Percentiles rank a stretch among this genome's conserved stretches.
Evolutionary conservation across 2,329 filamentous ascomycete genomes (phyloP).

Genomic region (Chrysosporium keratinophilum): DNA sequence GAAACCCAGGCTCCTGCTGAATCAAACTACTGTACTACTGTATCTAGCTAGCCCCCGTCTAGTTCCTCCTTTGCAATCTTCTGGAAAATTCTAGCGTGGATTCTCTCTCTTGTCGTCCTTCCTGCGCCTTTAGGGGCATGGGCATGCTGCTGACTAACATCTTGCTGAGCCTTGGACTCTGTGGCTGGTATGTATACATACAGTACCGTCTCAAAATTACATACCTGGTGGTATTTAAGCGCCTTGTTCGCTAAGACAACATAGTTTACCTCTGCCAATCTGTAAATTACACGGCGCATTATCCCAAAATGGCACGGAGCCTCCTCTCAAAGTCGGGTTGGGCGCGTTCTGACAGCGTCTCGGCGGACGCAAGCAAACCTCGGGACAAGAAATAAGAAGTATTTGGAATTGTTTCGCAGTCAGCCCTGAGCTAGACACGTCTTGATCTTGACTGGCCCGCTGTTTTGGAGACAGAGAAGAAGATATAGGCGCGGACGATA

Average conservation of each 20-base stretch:
- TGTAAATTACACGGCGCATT: background rate
- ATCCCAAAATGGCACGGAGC: background rate
- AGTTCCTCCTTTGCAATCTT: conserved; percentile 6
- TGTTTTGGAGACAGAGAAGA: too few relatives aligned
- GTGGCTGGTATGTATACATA: too few relatives aligned
- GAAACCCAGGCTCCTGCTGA: background rate
- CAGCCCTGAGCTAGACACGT: too few relatives aligned
- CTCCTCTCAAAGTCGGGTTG: background rate
- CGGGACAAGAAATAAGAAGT: too few relatives aligned
- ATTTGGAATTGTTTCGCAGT: too few relatives aligned
- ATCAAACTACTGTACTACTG: background rate
- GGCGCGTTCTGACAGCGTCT: background rate
- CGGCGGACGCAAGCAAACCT: background rate
- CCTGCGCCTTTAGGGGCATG: background rate
- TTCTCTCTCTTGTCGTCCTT: background rate
- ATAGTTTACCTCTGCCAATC: too few relatives aligned
- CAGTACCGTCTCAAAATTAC: too few relatives aligned
- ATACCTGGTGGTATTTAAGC: too few relatives aligned
- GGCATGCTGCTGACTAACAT: background rate
- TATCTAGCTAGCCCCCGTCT: background rate
- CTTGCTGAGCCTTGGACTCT: background rate
- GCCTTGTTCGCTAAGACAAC: too few relatives aligned
- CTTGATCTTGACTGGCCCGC: too few relatives aligned
- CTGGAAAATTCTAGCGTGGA: conserved; percentile 7
- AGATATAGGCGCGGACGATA: too few relatives aligned